Percentiles rank a stretch among this genome's conserved stretches.
These are phyloP conservation scores for Onygena corvina DNA, from an alignment of 2,329 filamentous ascomycete species.

Conservation along the genomic window DNA sequence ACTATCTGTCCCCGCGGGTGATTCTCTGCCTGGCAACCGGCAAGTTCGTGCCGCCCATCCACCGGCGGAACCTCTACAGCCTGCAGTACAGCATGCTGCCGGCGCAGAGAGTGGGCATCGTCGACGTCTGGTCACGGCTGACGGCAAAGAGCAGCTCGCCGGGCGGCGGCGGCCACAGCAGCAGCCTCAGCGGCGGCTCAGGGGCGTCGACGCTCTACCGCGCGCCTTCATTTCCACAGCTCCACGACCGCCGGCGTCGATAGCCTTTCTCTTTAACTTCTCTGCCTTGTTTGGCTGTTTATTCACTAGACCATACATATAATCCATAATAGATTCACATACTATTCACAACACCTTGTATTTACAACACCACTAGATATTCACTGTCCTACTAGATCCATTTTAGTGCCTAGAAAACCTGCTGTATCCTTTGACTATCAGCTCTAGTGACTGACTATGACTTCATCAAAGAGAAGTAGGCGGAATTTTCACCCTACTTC, in stretches of 20 bases:
- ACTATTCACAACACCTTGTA: no score
- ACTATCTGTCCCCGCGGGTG: slow-evolving; percentile 83
- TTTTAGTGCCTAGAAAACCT: no score
- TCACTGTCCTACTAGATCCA: no score
- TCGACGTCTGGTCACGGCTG: slow-evolving; percentile 72
- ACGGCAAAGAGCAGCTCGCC: slow-evolving; percentile 36
- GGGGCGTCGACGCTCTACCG: slow-evolving; percentile 23
- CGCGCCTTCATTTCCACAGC: slow-evolving; percentile 17
- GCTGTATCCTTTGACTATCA: background rate
- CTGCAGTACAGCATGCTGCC: slow-evolving; percentile 98
- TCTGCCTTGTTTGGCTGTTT: background rate
- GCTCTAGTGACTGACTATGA: no score
- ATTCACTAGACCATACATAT: background rate
- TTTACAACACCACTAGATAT: no score
- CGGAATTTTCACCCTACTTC: background rate
- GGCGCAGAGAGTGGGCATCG: slow-evolving; percentile 62
- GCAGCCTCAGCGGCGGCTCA: slow-evolving; percentile 19
- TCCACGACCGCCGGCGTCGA: slow-evolving; percentile 7
- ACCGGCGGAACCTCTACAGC: slow-evolving; percentile 87
- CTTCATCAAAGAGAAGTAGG: background rate
- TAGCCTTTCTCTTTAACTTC: background rate
- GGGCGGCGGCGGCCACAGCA: slow-evolving; percentile 20
- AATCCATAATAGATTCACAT: no score
- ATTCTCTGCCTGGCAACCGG: slow-evolving; percentile 79
- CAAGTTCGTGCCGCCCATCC: slow-evolving; percentile 87